Evolutionary conservation across 2,329 filamentous ascomycete species (phyloP).

Genomic region (Xylaria hypoxylon): DNA sequence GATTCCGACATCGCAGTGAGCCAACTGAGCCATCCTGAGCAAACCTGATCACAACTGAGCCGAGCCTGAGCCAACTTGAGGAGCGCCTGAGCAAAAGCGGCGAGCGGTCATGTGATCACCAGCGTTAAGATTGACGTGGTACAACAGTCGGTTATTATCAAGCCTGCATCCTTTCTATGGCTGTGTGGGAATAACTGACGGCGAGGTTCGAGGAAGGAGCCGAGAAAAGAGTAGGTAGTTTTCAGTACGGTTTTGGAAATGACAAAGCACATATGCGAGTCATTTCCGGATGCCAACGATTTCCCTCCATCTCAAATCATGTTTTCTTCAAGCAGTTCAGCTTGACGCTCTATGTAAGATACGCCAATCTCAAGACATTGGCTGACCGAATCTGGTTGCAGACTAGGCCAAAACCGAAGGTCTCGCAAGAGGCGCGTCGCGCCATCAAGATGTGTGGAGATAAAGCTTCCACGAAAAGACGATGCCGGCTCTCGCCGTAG

Average conservation of each 20-base stretch:
- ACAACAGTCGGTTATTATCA: too few relatives aligned
- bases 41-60: too few relatives aligned
- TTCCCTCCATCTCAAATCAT: neutral
- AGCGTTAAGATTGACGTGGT: too few relatives aligned
- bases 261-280: too few relatives aligned
- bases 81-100: neutral
- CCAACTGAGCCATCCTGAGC: neutral
- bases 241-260: too few relatives aligned
- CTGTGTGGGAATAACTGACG: too few relatives aligned
- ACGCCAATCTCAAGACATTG: constrained; percentile 13
- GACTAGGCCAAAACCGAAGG: neutral
- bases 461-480: neutral
- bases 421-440: constrained; percentile 5
- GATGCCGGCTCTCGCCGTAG: neutral
- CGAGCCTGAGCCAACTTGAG: too few relatives aligned
- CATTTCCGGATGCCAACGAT: too few relatives aligned
- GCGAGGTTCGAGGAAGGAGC: too few relatives aligned
- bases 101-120: neutral
- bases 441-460: constrained; percentile 6
- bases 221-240: too few relatives aligned
- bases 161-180: too few relatives aligned
- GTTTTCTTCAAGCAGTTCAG: neutral
- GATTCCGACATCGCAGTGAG: neutral
- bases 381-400: neutral
- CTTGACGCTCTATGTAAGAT: neutral